Evolutionary conservation across 2,329 filamentous ascomycete species (phyloP).

Genomic region (Fusarium metavorans): DNA sequence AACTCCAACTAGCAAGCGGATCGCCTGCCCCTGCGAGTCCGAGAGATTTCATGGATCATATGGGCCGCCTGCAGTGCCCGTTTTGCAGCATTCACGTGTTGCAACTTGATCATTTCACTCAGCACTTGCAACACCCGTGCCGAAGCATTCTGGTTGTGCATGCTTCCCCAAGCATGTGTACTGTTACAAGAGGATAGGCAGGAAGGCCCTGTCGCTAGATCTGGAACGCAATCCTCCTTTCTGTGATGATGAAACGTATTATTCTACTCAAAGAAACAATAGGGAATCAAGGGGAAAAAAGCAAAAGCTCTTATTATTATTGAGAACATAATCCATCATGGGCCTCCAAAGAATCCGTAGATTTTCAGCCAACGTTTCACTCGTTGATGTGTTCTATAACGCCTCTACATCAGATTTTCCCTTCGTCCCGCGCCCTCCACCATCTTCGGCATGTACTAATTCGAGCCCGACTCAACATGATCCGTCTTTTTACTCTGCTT

Average conservation of each 20-base stretch:
- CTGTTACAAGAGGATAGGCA: not conserved
- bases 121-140: slow-evolving; percentile 14
- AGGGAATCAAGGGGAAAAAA: not conserved
- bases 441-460: not conserved
- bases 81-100: slow-evolving; percentile 6
- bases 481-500: slow-evolving; percentile 1
- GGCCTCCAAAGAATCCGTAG: not conserved
- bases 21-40: not conserved
- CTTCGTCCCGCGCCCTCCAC: not conserved
- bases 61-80: slow-evolving; percentile 11
- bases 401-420: not conserved
- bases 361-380: not conserved
- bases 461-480: not conserved
- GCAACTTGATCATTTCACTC: not conserved
- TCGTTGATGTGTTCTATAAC: not conserved
- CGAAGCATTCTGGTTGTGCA: not conserved
- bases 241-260: too few species aligned
- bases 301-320: not conserved
- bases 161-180: not conserved
- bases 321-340: not conserved
- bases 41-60: slow-evolving; percentile 7
- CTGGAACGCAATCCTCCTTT: too few species aligned
- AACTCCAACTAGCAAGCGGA: not conserved
- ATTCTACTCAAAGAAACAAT: not conserved
- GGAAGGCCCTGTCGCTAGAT: not conserved